Evolutionary conservation across 2,329 filamentous ascomycete genomes (phyloP).

Genomic region (Malbranchea zuffiana): DNA sequence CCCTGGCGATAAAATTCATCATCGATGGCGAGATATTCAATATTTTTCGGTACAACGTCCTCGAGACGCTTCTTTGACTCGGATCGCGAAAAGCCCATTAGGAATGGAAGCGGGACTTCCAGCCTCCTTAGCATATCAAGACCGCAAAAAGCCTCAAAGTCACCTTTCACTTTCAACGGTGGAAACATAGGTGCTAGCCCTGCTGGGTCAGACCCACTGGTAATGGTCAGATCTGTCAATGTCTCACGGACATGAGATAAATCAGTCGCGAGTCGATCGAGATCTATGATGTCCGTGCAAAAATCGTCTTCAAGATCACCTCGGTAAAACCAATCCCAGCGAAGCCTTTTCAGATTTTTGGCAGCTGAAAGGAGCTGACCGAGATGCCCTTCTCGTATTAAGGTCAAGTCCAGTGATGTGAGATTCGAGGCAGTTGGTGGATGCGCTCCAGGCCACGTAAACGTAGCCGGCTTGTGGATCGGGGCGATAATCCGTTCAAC

Average conservation of each 20-base stretch:
- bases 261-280: constrained; percentile 14
- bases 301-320: constrained; percentile 4
- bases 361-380: constrained; percentile 8
- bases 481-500: constrained; percentile 13
- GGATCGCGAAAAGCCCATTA: constrained; percentile 12
- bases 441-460: constrained; percentile 14
- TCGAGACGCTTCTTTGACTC: background rate
- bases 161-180: constrained; percentile 1
- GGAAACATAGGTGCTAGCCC: background rate
- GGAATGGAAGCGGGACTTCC: constrained; percentile 12
- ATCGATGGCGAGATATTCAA: constrained; percentile 15
- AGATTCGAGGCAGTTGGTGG: constrained; percentile 6
- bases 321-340: constrained; percentile 9
- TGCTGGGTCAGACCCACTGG: constrained; percentile 1
- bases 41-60: constrained; percentile 14
- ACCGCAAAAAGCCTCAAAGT: constrained; percentile 4
- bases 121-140: constrained; percentile 10
- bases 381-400: constrained; percentile 8
- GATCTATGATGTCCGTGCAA: constrained; percentile 12
- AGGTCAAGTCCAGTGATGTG: constrained; percentile 5
- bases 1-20: constrained; percentile 14
- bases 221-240: constrained; percentile 16
- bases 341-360: constrained; percentile 4
- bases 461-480: constrained; percentile 15
- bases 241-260: constrained; percentile 16